Percentiles rank a stretch among this genome's conserved stretches.
phyloP scores from a whole-genome alignment of 1,284 basidiomycete species.

The Pascua sp. region DNA sequence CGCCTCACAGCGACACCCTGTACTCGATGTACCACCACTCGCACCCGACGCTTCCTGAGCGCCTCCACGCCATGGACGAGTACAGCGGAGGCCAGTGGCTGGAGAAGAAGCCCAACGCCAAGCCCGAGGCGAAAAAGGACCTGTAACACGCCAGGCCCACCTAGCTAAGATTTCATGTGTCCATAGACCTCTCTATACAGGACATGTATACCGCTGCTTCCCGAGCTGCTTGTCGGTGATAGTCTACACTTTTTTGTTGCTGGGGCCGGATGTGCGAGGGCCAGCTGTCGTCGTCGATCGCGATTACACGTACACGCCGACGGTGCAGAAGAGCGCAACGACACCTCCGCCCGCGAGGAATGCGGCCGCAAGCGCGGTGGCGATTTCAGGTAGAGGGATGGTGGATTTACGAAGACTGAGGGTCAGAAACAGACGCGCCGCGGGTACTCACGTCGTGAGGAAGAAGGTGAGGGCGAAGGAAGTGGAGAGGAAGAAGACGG shows the following conservation, averaged over 20 bases:
- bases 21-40: constrained; percentile 91
- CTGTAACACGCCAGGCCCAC: not conserved
- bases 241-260: not conserved
- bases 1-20: constrained; percentile 87
- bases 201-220: constrained; percentile 1
- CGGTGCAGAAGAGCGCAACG: constrained; percentile 79
- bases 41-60: constrained; percentile 83
- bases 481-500: constrained; percentile 64
- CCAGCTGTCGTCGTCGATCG: not conserved
- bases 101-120: constrained; percentile 6
- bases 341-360: constrained; percentile 76
- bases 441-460: constrained; percentile 69
- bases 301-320: constrained; percentile 72
- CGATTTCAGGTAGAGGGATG: constrained; percentile 62
- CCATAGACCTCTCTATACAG: not conserved
- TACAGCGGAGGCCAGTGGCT: constrained; percentile 27
- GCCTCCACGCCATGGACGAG: constrained; percentile 70
- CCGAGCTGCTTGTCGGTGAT: not conserved
- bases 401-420: constrained; percentile 35
- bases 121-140: constrained; percentile 12
- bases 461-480: constrained; percentile 81
- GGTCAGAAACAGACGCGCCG: constrained; percentile 6
- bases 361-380: constrained; percentile 68
- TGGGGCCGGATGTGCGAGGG: not conserved
- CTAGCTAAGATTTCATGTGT: too few species aligned